Conservation (phyloP, 2,329 filamentous ascomycete species). For the Sordariomycetes sp. region DNA sequence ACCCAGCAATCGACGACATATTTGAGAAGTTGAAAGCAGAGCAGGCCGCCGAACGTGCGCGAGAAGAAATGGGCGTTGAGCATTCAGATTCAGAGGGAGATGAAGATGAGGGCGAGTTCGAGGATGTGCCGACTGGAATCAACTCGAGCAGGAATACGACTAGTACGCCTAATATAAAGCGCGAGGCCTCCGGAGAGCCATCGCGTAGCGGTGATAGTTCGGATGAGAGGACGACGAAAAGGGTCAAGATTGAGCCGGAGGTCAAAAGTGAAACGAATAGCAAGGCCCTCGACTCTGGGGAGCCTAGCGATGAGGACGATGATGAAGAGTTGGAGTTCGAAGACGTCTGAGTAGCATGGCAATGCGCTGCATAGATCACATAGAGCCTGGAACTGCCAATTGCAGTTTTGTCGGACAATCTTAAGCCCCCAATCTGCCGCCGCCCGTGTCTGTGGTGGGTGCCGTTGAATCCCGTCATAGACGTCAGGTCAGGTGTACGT, state of each 20-base stretch:
- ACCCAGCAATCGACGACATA: constrained; percentile 48
- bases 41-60: constrained; percentile 36
- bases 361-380: constrained; percentile 3
- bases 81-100: constrained; percentile 6
- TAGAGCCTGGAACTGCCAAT: too few species aligned
- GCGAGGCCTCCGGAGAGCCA: constrained; percentile 18
- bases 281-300: constrained; percentile 4
- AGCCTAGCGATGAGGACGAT: constrained; percentile 32
- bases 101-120: constrained; percentile 30
- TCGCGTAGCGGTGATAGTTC: constrained; percentile 15
- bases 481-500: too few species aligned
- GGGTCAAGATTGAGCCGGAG: constrained; percentile 47
- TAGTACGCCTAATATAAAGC: constrained; percentile 20
- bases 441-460: too few species aligned
- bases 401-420: too few species aligned
- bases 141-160: constrained; percentile 22
- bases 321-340: constrained; percentile 51
- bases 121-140: constrained; percentile 34
- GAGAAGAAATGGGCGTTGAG: constrained; percentile 11
- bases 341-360: constrained; percentile 43
- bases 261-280: constrained; percentile 27
- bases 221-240: constrained; percentile 45
- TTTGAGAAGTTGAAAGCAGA: constrained; percentile 58
- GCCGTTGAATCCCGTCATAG: too few species aligned
- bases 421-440: too few species aligned